Conservation (phyloP, 1,284 basidiomycete genomes). For the Trichosporon asahii region DNA sequence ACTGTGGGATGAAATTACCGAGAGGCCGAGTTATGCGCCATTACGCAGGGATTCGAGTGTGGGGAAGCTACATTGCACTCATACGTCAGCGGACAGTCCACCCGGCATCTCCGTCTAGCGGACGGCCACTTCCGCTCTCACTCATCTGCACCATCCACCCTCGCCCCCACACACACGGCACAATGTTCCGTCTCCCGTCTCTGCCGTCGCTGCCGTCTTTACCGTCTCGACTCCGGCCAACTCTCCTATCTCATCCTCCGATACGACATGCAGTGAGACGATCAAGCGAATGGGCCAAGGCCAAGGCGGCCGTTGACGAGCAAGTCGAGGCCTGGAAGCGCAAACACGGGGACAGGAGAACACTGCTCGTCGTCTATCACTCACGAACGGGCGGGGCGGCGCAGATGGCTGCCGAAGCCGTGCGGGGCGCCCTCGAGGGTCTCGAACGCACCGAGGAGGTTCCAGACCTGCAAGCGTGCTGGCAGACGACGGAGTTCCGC, state of each 20-base stretch:
- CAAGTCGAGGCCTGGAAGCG: not conserved
- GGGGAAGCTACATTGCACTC: not conserved
- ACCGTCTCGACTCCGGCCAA: not conserved
- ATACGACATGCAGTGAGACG: not conserved
- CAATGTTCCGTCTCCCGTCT: not conserved
- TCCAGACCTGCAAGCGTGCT: not conserved
- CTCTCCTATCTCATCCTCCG: too few relatives aligned
- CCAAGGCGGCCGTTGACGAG: not conserved
- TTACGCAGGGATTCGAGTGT: not conserved
- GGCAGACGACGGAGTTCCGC: not conserved
- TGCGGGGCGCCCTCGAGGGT: conserved; percentile 15
- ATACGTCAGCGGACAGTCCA: not conserved
- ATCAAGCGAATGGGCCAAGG: not conserved
- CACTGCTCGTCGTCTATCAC: conserved; percentile 31
- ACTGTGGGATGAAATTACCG: not conserved
- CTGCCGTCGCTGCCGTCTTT: not conserved
- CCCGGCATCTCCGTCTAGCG: not conserved
- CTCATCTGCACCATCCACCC: not conserved
- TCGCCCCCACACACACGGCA: not conserved
- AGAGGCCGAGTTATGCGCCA: not conserved
- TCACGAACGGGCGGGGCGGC: conserved; percentile 19
- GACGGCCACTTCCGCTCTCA: not conserved
- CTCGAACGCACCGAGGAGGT: not conserved
- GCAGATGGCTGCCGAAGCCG: conserved; percentile 22
- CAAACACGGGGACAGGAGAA: not conserved